Percentiles rank a stretch among this genome's conserved stretches.
Evolutionary conservation across 192 early-diverging fungal genomes (phyloP).

Genomic region (Helicostylum pulchrum): DNA sequence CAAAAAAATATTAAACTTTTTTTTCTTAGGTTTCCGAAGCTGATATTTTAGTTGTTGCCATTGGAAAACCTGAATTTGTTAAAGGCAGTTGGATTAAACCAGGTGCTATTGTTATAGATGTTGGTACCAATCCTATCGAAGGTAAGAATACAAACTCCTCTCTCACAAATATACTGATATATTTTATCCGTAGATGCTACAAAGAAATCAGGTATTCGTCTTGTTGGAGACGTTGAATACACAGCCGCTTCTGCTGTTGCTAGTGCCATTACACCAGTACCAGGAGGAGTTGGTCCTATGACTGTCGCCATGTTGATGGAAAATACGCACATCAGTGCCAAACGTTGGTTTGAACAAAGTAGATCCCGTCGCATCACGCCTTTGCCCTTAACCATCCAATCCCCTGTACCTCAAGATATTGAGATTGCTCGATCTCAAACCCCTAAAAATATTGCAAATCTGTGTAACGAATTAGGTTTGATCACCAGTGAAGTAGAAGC

Average conservation of each 20-base stretch:
- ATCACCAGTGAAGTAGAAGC: slow-evolving; percentile 70
- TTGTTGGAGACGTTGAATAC: slow-evolving; percentile 93
- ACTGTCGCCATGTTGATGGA: slow-evolving; percentile 94
- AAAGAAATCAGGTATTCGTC: slow-evolving; percentile 86
- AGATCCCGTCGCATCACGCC: slow-evolving; percentile 50
- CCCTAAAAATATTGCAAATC: slow-evolving; percentile 75
- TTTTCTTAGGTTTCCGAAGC: slow-evolving; percentile 51
- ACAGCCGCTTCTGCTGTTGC: slow-evolving; percentile 63
- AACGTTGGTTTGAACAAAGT: slow-evolving; percentile 60
- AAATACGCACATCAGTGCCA: slow-evolving; percentile 80
- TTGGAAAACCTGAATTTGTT: slow-evolving; percentile 75
- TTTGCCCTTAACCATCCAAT: slow-evolving; percentile 57
- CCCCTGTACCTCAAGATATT: slow-evolving; percentile 90
- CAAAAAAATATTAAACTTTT: neutral
- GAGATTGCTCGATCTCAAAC: slow-evolving; percentile 86
- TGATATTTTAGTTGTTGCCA: slow-evolving; percentile 89
- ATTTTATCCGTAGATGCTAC: slow-evolving; percentile 54
- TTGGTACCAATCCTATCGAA: slow-evolving; percentile 86
- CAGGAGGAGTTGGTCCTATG: slow-evolving; percentile 98
- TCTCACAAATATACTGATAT: neutral
- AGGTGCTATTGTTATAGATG: slow-evolving; percentile 93
- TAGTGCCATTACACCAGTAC: slow-evolving; percentile 86
- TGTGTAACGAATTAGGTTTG: slow-evolving; percentile 88
- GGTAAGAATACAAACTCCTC: slow-evolving; percentile 25
- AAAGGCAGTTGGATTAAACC: slow-evolving; percentile 93